Evolutionary conservation across 2,329 filamentous ascomycete genomes (phyloP).

Genomic region (Penicillium sp.): DNA sequence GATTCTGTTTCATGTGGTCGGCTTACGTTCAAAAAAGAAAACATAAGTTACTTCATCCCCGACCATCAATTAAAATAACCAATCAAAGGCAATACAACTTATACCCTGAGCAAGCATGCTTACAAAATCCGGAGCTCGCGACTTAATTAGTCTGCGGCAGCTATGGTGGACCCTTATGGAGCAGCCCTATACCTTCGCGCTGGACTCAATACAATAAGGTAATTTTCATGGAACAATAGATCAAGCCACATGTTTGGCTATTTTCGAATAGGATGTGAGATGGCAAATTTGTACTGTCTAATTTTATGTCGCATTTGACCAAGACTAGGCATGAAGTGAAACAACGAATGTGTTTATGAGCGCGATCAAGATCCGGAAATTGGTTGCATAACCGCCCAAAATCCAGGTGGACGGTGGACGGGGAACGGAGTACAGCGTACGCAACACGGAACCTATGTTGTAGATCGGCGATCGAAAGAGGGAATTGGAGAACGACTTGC

Average conservation of each 20-base stretch:
- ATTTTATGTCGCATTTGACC: background rate
- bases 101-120: too few relatives aligned
- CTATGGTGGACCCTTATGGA: slow-evolving; percentile 7
- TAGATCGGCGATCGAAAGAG: background rate
- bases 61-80: too few relatives aligned
- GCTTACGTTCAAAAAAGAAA: too few relatives aligned
- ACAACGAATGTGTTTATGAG: background rate
- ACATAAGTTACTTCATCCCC: too few relatives aligned
- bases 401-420: too few relatives aligned
- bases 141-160: background rate
- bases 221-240: slow-evolving; percentile 12
- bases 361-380: background rate
- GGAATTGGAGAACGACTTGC: background rate
- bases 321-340: background rate
- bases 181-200: slow-evolving; percentile 7
- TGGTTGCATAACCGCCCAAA: background rate
- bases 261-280: background rate
- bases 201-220: background rate
- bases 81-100: too few relatives aligned
- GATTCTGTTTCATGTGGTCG: too few relatives aligned
- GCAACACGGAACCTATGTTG: too few relatives aligned
- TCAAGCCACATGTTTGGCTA: slow-evolving; percentile 6
- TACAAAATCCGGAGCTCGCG: background rate
- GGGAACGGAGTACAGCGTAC: too few relatives aligned
- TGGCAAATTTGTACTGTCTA: background rate